Percentiles rank a stretch among this genome's conserved stretches.
Evolutionary conservation across 148 eudicot genomes (phyloP).

Genomic region (Drosera capensis): DNA sequence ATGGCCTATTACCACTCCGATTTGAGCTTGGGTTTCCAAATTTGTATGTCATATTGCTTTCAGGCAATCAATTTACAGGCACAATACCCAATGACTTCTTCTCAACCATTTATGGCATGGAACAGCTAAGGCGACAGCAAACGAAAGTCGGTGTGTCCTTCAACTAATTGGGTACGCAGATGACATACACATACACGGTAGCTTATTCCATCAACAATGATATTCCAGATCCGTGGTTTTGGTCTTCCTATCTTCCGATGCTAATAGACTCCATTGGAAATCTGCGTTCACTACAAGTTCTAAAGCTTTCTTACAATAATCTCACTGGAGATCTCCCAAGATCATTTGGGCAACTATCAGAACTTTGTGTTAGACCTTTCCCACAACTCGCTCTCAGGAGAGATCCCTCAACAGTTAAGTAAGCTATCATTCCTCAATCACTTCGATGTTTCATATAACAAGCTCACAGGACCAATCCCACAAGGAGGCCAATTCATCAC

Average conservation of each 20-base stretch:
- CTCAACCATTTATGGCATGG: conserved; percentile 17
- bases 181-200: conserved; percentile 4
- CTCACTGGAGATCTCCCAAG: conserved; percentile 15
- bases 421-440: conserved; percentile 16
- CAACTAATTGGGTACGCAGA: too few relatives aligned
- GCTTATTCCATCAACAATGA: conserved; percentile 6
- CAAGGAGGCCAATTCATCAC: conserved; percentile 22
- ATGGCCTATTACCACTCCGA: conserved; percentile 11
- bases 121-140: neutral
- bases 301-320: conserved; percentile 29
- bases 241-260: conserved; percentile 19
- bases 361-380: conserved; percentile 32
- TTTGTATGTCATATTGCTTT: conserved; percentile 28
- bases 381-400: conserved; percentile 20
- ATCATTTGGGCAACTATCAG: conserved; percentile 10
- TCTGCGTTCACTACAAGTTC: conserved; percentile 18
- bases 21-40: conserved; percentile 3
- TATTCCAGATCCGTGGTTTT: conserved; percentile 28
- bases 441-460: conserved; percentile 23
- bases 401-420: conserved; percentile 18
- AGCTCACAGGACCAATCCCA: conserved; percentile 21
- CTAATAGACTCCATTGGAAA: conserved; percentile 18
- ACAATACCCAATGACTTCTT: conserved; percentile 13
- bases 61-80: conserved; percentile 21
- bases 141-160: too few relatives aligned